A percentile compares a stretch with the other conserved stretches of the same genome.
Evolutionary conservation across 805 yeast species (phyloP).

Genomic region (Tetrapisispora nanseiensis): DNA sequence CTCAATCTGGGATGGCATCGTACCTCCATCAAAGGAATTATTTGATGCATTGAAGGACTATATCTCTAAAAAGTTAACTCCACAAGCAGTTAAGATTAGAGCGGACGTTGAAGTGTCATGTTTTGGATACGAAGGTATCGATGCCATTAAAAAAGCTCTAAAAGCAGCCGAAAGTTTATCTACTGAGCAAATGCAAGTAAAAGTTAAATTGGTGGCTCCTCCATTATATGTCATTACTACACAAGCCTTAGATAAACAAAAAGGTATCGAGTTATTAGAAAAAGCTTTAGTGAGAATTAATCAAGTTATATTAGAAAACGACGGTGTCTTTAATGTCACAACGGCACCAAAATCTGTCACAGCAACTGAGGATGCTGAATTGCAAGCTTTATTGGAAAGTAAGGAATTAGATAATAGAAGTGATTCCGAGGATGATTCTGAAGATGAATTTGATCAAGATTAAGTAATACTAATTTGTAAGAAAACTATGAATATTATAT

Average conservation of each 20-base stretch:
- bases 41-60: slow-evolving; percentile 78
- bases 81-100: slow-evolving; percentile 94
- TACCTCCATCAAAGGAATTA: slow-evolving; percentile 61
- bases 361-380: slow-evolving; percentile 95
- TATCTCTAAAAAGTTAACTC: slow-evolving; percentile 88
- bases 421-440: slow-evolving; percentile 56
- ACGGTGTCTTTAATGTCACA: slow-evolving; percentile 83
- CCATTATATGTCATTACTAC: slow-evolving; percentile 92
- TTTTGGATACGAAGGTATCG: slow-evolving; percentile 94
- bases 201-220: slow-evolving; percentile 93
- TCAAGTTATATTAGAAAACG: slow-evolving; percentile 57
- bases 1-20: slow-evolving; percentile 71
- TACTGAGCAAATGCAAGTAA: slow-evolving; percentile 78
- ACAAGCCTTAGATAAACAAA: slow-evolving; percentile 82
- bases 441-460: slow-evolving; percentile 18
- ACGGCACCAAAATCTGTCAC: slow-evolving; percentile 99
- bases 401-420: slow-evolving; percentile 83
- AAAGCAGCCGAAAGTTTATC: slow-evolving; percentile 76
- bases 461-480: not conserved
- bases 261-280: slow-evolving; percentile 72
- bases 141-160: slow-evolving; percentile 87
- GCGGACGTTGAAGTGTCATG: slow-evolving; percentile 97
- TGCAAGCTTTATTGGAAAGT: slow-evolving; percentile 89
- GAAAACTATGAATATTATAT: not conserved
- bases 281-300: slow-evolving; percentile 70